phyloP scores from a whole-genome alignment of 495 filamentous ascomycete species.

The Penicillium bialowiezense region DNA sequence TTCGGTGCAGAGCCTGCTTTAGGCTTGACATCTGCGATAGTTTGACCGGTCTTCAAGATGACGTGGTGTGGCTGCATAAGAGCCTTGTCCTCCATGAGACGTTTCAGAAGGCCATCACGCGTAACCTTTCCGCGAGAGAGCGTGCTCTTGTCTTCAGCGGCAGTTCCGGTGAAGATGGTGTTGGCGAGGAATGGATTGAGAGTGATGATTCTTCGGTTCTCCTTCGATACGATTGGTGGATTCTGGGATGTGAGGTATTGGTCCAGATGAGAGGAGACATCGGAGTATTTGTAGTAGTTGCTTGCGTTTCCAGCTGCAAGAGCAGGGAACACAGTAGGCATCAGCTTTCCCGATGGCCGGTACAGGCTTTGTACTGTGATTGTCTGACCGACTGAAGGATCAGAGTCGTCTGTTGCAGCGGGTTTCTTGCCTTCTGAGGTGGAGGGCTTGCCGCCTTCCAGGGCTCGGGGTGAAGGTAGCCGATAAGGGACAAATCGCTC shows the following conservation, averaged over 20 bases:
- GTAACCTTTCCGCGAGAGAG: slow-evolving; percentile 58
- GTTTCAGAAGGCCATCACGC: slow-evolving; percentile 62
- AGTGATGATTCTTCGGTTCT: slow-evolving; percentile 63
- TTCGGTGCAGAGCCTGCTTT: slow-evolving; percentile 62
- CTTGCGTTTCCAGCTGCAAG: slow-evolving; percentile 40
- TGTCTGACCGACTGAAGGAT: slow-evolving; percentile 55
- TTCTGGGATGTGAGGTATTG: slow-evolving; percentile 50
- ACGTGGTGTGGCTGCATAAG: slow-evolving; percentile 50
- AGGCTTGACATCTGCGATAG: slow-evolving; percentile 54
- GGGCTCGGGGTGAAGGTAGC: slow-evolving; percentile 45
- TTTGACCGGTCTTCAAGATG: slow-evolving; percentile 55
- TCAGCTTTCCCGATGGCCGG: slow-evolving; percentile 54
- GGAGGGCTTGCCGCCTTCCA: slow-evolving; percentile 33
- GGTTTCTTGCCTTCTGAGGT: slow-evolving; percentile 39
- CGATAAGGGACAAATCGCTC: slow-evolving; percentile 61
- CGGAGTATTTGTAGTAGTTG: slow-evolving; percentile 52
- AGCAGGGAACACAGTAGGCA: slow-evolving; percentile 51
- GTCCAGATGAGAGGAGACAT: slow-evolving; percentile 39
- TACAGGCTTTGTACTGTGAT: slow-evolving; percentile 54
- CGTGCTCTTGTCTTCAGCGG: slow-evolving; percentile 53
- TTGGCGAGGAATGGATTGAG: slow-evolving; percentile 64
- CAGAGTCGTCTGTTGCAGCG: slow-evolving; percentile 34
- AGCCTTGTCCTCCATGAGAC: slow-evolving; percentile 49
- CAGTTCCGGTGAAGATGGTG: slow-evolving; percentile 51
- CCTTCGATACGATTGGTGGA: slow-evolving; percentile 50